Evolutionary conservation across 306 rosid species (phyloP).

Genomic region (Lablab purpureus): DNA sequence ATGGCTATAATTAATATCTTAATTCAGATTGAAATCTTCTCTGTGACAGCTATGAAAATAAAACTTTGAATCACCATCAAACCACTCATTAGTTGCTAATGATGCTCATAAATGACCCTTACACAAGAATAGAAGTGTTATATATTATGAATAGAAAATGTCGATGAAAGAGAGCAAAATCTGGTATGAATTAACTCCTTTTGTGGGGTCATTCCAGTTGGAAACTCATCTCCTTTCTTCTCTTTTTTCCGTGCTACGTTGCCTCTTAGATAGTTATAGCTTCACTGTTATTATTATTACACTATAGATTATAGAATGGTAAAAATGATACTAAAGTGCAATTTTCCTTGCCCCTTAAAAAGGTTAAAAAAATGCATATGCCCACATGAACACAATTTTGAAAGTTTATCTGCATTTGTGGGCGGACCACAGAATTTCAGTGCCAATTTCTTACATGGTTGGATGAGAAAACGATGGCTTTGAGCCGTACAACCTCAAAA

Average conservation of each 20-base stretch:
- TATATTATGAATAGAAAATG: background rate
- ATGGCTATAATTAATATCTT: slow-evolving; percentile 43
- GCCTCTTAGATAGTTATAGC: background rate
- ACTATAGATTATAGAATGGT: background rate
- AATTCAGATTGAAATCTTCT: slow-evolving; percentile 17
- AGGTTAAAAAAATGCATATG: slow-evolving; percentile 44
- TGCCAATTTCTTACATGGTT: slow-evolving; percentile 30
- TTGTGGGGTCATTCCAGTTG: slow-evolving; percentile 30
- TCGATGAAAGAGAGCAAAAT: background rate
- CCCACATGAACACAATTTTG: slow-evolving; percentile 44
- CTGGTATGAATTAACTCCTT: background rate
- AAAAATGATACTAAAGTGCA: background rate
- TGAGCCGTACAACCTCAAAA: slow-evolving; percentile 43
- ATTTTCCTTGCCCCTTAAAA: slow-evolving; percentile 5
- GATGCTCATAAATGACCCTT: slow-evolving; percentile 17
- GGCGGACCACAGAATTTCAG: slow-evolving; percentile 48
- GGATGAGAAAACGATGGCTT: slow-evolving; percentile 44
- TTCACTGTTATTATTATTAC: background rate
- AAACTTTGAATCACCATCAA: slow-evolving; percentile 33
- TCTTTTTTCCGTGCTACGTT: background rate
- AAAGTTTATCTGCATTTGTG: slow-evolving; percentile 42
- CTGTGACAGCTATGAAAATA: slow-evolving; percentile 41
- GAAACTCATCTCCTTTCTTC: background rate
- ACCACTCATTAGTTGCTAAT: slow-evolving; percentile 32
- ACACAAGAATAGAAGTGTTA: background rate